Evolutionary conservation across 179 eudicot genomes (phyloP), one percentile per base, ranked within the genome.

Genomic region (Beta lomatogona): DNA sequence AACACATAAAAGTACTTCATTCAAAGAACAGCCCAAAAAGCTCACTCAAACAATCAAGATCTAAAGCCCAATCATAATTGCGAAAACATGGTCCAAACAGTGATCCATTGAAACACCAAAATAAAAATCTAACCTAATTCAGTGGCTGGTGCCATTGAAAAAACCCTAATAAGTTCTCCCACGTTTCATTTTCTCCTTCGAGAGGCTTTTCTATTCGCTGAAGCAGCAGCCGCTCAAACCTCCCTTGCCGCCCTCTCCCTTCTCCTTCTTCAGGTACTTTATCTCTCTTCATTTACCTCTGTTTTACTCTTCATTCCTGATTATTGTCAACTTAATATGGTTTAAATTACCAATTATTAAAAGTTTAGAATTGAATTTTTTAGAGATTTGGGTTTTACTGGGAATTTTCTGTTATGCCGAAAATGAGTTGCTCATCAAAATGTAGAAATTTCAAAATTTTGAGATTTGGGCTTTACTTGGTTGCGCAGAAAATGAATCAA

Each of bases 141-240:
- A 48, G 53, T 48, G 1, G 53, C 8, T 2, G n/a, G 28, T 59
- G 22, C 3, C 25, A n/a, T 60, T 36, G 41, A 36, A 36, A n/a
- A 60, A 60, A 60, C 65, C 65, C 65, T 60, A 60, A 60, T 60
- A 60, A 60, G 65, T 60, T 60, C 25, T 60, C 25, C 25, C 65
- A 6, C 65, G n/a, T 5, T 60, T n/a, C 65, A 19, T n/a, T 59
- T 60, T 60, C 65, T n/a, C 65, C 11, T 60, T 21, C 13, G 28
- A 60, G 3, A 60, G 25, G 25, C 65, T 18, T 60, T 60, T 10
- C 25, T 9, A 59, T 8, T 21, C 19, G 11, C 9, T 19, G 64
- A 22, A 60, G 28, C 9, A 19, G 64, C 64, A 59, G 65, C 25
- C 25, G 65, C 65, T 19, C 25, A 60, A 7, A 19, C 65, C 65